These are phyloP conservation scores for Monsonia emarginata DNA, from an alignment of 441 rosid species.

Conservation along the genomic window DNA sequence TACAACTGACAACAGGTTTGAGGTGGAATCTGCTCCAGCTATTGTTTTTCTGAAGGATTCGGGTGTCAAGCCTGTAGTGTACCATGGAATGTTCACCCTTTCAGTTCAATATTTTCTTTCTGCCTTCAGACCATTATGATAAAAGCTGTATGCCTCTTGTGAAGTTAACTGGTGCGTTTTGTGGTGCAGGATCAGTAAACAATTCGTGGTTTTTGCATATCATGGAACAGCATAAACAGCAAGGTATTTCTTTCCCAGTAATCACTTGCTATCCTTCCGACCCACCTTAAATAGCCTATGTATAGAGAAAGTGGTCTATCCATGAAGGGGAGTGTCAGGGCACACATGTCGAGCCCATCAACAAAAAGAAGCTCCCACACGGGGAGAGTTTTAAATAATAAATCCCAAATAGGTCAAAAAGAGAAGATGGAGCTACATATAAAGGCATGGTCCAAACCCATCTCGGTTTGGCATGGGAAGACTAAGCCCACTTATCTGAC, in stretches of 20 bases:
- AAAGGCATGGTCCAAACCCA: too few species aligned
- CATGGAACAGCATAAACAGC: constrained; percentile 70
- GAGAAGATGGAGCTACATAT: too few species aligned
- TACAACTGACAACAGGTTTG: constrained; percentile 51
- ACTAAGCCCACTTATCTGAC: too few species aligned
- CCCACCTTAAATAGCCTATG: too few species aligned
- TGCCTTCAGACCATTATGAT: constrained; percentile 10
- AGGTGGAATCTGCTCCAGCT: constrained; percentile 95
- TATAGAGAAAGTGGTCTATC: too few species aligned
- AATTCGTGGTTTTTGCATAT: constrained; percentile 57
- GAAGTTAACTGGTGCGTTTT: constrained; percentile 20
- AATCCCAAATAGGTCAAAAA: too few species aligned
- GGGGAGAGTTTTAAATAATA: too few species aligned
- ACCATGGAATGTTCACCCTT: constrained; percentile 51
- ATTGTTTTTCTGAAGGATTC: constrained; percentile 80
- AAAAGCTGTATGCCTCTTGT: constrained; percentile 9
- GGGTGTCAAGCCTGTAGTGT: constrained; percentile 73
- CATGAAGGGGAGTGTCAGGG: too few species aligned
- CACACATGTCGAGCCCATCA: too few species aligned
- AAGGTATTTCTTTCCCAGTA: constrained; percentile 35
- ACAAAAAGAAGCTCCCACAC: too few species aligned
- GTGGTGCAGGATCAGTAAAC: constrained; percentile 60
- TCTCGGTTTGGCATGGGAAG: too few species aligned
- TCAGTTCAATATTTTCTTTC: constrained; percentile 14
- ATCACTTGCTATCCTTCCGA: too few species aligned